A percentile compares a stretch with the other conserved stretches of the same genome.
These are phyloP conservation scores for Vicia faba DNA, from an alignment of 306 rosid genomes.

Conservation along the genomic window DNA sequence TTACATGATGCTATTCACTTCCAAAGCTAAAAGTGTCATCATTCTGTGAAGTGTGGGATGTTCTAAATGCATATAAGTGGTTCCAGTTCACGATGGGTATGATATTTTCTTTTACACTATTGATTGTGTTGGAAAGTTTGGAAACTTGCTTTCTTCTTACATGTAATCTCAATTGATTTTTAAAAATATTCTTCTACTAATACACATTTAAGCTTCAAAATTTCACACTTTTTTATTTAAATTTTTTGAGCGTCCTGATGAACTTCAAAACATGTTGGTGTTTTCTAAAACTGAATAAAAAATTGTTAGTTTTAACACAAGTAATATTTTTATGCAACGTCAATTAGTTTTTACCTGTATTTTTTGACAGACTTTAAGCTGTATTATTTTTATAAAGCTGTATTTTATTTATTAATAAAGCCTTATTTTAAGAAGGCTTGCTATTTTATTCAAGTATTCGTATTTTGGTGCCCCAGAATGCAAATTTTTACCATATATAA, in stretches of 20 bases:
- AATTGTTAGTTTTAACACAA: too few species aligned
- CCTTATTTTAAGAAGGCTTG: background rate
- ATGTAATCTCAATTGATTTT: conserved; percentile 21
- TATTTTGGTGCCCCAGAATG: conserved; percentile 27
- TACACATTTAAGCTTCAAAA: background rate
- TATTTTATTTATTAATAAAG: background rate
- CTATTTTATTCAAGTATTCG: background rate
- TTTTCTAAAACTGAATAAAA: background rate
- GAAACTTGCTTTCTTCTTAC: conserved; percentile 17
- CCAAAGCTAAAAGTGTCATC: conserved; percentile 38
- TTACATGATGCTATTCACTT: conserved; percentile 30
- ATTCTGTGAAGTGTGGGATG: conserved; percentile 27
- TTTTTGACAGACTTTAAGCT: too few species aligned
- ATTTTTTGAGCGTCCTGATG: too few species aligned
- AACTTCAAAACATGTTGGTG: background rate
- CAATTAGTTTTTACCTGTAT: background rate
- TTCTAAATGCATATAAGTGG: conserved; percentile 30
- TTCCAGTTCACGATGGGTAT: conserved; percentile 37
- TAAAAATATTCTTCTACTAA: background rate
- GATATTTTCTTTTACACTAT: conserved; percentile 34
- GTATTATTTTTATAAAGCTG: too few species aligned
- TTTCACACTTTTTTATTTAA: background rate
- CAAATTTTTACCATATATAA: conserved; percentile 1
- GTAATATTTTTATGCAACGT: background rate
- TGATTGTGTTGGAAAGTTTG: conserved; percentile 18